These are phyloP conservation scores for Entomophthora muscae DNA, from an alignment of 371 early-diverging fungal species.

Conservation along the genomic window DNA sequence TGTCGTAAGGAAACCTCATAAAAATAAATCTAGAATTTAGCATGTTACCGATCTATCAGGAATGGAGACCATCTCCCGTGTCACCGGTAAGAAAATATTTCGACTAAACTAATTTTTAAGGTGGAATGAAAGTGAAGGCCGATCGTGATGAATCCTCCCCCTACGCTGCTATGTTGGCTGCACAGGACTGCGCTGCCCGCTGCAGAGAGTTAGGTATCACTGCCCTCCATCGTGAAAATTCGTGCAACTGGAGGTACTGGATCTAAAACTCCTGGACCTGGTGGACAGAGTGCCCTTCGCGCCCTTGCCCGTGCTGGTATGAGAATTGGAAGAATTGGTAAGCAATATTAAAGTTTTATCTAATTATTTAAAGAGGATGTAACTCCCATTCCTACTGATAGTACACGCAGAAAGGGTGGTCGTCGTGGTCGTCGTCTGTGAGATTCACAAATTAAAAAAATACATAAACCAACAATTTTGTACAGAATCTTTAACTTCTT, in stretches of 20 bases:
- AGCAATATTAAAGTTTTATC: conserved; percentile 14
- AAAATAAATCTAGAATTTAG: conserved; percentile 7
- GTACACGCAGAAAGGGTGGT: conserved; percentile 99
- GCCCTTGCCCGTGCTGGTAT: conserved; percentile 98
- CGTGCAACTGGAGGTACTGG: conserved; percentile 99
- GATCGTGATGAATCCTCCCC: conserved; percentile 99
- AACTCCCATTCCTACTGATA: conserved; percentile 98
- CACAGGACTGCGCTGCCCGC: conserved; percentile 97
- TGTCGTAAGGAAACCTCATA: conserved; percentile 19
- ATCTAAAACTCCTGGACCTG: conserved; percentile 98
- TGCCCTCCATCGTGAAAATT: conserved; percentile 99
- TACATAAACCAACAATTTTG: too few species aligned
- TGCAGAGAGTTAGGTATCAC: conserved; percentile 99
- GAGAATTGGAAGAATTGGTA: conserved; percentile 88
- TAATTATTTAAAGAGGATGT: conserved; percentile 66
- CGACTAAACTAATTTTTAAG: conserved; percentile 17
- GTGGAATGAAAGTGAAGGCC: conserved; percentile 99
- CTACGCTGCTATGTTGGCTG: conserved; percentile 99
- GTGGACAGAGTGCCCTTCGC: conserved; percentile 99
- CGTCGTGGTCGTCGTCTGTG: conserved; percentile 99
- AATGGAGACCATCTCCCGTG: conserved; percentile 98
- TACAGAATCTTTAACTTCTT: too few species aligned
- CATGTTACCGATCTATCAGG: conserved; percentile 99
- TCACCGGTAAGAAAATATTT: conserved; percentile 67
- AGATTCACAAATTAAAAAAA: not conserved